Conservation (phyloP, 805 yeast species). For the Millerozyma acaciae region DNA sequence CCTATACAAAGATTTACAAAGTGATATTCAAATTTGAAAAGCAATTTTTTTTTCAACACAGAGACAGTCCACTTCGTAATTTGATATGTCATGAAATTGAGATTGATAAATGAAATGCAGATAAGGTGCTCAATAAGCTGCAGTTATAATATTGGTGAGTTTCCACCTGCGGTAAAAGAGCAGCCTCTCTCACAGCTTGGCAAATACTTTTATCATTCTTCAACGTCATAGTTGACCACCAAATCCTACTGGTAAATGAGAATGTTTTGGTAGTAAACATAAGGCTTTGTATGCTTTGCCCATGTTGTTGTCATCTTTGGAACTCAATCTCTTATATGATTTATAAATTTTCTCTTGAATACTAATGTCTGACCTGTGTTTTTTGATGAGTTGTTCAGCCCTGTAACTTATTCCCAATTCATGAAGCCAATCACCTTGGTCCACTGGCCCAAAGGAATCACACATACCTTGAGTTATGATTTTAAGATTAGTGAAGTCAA, state of each 20-base stretch:
- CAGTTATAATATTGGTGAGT: no score
- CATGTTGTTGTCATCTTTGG: conserved; percentile 60
- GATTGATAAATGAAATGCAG: no score
- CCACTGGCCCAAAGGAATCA: conserved; percentile 51
- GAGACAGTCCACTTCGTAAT: no score
- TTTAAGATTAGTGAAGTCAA: conserved; percentile 64
- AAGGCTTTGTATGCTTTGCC: conserved; percentile 73
- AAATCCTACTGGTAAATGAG: conserved; percentile 52
- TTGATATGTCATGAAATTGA: no score
- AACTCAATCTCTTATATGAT: conserved; percentile 62
- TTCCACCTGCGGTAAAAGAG: no score
- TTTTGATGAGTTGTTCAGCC: conserved; percentile 52
- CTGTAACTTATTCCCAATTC: conserved; percentile 72
- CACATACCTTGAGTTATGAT: conserved; percentile 10
- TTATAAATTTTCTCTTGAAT: conserved; percentile 49
- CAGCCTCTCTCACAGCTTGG: no score
- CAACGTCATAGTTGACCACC: conserved; percentile 17
- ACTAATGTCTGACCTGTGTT: conserved; percentile 36
- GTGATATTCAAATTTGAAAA: no score
- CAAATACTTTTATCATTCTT: background rate
- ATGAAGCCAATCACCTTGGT: conserved; percentile 79
- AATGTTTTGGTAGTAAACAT: conserved; percentile 50
- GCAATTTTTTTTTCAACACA: no score
- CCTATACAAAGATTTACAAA: no score
- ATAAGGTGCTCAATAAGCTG: no score